Evolutionary conservation across 164 flowering plant species (phyloP), one percentile per base, ranked within the genome.

Genomic region (Vitis labrusca): DNA sequence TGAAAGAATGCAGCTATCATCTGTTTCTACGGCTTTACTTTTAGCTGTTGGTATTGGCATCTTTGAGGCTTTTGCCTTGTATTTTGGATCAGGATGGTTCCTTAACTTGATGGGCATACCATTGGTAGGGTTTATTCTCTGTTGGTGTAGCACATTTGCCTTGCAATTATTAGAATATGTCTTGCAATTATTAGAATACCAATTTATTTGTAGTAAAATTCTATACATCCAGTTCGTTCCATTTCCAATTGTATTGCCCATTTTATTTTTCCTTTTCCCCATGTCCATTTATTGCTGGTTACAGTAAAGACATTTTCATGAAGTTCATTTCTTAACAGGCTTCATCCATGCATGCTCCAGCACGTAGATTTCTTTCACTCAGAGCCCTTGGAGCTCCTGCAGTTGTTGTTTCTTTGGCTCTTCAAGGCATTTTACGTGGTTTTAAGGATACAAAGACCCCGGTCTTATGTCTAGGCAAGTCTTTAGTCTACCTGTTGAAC

Each of bases 311-410:
- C 51, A 37, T 7, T 55, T 12, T 7, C 61, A 3, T 59, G 17
- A 52, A 50, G 12, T 49, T 15, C 3, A 65, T 73, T 72, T 70
- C 32, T 77, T 54, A 60, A 71, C 88, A 95, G 99, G 88, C 73
- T 71, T 91, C 97, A 56, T 68, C 94, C 30, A 91, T 91, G 97
- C 87, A 82, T 16, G 63, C 59, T 75, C 87, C 88, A 61, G 92
- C 99, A 58, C 78, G 87, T 69, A 73, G 59, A 44, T 89, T 96
- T 85, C 93, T 96, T 69, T 66, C 84, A 23, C 80, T 93, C 14
- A 84, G 97, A 78, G 91, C 97, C 19, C 73, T 94, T 69, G 98
- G 97, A 76, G 90, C 98, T 75, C 98, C 98, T 68, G 98, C 98
- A 50, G 84, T 85, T 74, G 98, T 92, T 11, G 77, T 88, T 67